These are phyloP conservation scores for Xylaria acuta DNA, from an alignment of 495 filamentous ascomycete genomes.

Conservation along the genomic window DNA sequence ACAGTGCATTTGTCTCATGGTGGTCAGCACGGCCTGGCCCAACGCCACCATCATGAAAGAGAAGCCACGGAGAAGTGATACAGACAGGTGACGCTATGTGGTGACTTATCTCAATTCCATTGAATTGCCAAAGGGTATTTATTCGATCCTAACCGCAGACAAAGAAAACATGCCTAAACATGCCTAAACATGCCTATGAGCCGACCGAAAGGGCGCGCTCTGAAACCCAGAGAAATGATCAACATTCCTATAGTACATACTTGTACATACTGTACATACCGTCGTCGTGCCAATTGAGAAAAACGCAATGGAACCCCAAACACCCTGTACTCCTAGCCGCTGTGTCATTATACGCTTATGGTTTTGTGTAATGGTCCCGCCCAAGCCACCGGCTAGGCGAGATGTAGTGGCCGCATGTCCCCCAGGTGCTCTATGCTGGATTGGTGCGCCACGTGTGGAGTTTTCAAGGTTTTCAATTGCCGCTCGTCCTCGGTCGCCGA, in stretches of 20 bases:
- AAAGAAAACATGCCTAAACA: too few species aligned
- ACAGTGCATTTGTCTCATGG: background rate
- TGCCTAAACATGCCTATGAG: constrained; percentile 5
- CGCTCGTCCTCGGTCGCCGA: constrained; percentile 15
- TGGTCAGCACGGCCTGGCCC: constrained; percentile 4
- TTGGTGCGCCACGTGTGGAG: constrained; percentile 19
- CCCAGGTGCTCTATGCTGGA: constrained; percentile 23
- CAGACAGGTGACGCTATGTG: background rate
- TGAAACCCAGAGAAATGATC: constrained; percentile 4
- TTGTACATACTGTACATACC: background rate
- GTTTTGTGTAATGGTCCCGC: constrained; percentile 3
- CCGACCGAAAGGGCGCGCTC: constrained; percentile 1
- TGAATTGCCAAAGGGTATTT: constrained; percentile 15
- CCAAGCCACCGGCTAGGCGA: background rate
- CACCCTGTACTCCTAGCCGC: constrained; percentile 16
- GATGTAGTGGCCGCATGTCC: constrained; percentile 9
- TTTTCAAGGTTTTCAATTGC: constrained; percentile 14
- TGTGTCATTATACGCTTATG: constrained; percentile 3
- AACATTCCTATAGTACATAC: too few species aligned
- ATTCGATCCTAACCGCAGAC: background rate
- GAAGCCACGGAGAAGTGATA: background rate
- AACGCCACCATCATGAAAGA: background rate
- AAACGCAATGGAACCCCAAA: constrained; percentile 8
- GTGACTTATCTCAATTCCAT: background rate
- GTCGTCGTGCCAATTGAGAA: constrained; percentile 12